Percentiles rank a stretch among this genome's conserved stretches.
Evolutionary conservation across 2,329 filamentous ascomycete species (phyloP).

Genomic region (Colletotrichum graminicola): DNA sequence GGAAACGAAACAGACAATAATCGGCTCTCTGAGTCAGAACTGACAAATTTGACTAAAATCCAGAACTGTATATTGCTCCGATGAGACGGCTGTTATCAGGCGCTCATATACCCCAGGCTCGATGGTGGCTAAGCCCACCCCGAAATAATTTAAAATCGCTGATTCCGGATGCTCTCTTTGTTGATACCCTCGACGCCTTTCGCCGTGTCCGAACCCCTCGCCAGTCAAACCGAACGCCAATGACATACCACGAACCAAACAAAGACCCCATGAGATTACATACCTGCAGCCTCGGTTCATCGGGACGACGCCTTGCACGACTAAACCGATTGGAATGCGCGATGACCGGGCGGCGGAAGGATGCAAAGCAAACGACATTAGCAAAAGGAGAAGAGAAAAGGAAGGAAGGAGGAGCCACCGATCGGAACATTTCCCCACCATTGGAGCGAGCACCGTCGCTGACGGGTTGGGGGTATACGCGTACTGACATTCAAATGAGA

Average conservation of each 20-base stretch:
- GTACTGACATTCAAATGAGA: not conserved
- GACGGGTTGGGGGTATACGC: conserved; percentile 11
- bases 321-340: conserved; percentile 20
- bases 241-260: conserved; percentile 33
- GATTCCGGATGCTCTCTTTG: conserved; percentile 39
- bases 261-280: conserved; percentile 26
- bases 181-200: conserved; percentile 28
- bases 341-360: conserved; percentile 9
- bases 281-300: conserved; percentile 17
- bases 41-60: conserved; percentile 34
- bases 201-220: conserved; percentile 37
- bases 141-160: conserved; percentile 40
- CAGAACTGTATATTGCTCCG: conserved; percentile 34
- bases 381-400: conserved; percentile 8
- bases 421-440: conserved; percentile 4
- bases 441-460: conserved; percentile 19
- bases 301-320: conserved; percentile 26
- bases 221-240: conserved; percentile 22
- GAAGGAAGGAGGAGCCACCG: not conserved
- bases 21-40: conserved; percentile 39
- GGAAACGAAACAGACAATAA: conserved; percentile 34
- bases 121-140: conserved; percentile 36
- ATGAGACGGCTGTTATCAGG: conserved; percentile 23
- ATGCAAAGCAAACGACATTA: conserved; percentile 12
- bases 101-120: conserved; percentile 29